Base-by-base conservation (phyloP, 371 early-diverging fungal species). In the Dinochytrium kinnereticum region DNA sequence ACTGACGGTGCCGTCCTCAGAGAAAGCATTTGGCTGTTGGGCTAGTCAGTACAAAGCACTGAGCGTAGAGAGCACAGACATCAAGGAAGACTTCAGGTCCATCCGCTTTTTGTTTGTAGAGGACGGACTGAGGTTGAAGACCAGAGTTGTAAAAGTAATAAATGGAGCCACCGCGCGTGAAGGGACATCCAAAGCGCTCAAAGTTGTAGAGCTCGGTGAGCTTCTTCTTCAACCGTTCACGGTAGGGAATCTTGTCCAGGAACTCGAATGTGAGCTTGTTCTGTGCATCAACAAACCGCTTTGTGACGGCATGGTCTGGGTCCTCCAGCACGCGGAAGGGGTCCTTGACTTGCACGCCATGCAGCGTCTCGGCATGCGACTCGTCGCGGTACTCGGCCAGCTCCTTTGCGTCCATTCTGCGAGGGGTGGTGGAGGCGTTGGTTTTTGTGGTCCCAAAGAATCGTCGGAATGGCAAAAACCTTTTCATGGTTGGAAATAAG, bases 81-180 rank as follows among this genome's bases (percentile, higher is more conserved):
- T 84, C 85, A 59, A 84, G 76, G 70, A 85, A 85, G 1, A 78
- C 70, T 37, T 59, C 51, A 15, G 59, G 67, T 34, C 78, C 78
- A n/a, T 79, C 70, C 1, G 73, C 10, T 30, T 67, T 33, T 57
- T 71, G 70, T 34, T 74, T 59, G 78, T 80, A 81, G 10, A 85
- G 69, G 1, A 90, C 84, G 19, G 76, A 79, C 74, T 91, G 90
- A 0, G 90, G 71, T 77, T 89, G 91, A 13, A 91, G 81, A 33
- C 92, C 91, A 10, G 87, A 78, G 84, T 90, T 90, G 79, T 84
- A 78, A 67, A 84, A 90, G 67, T 84, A 88, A 78, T 91, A 91
- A 77, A 89, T 89, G 51, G 76, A 68, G 70, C 85, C 82, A 19
- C 91, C 92, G 3, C 80, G 74, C 66, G 84, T 85, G 73, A 77